Evolutionary conservation across 176 grass and related monocot genomes (phyloP).

Genomic region (Oryza rufipogon): DNA sequence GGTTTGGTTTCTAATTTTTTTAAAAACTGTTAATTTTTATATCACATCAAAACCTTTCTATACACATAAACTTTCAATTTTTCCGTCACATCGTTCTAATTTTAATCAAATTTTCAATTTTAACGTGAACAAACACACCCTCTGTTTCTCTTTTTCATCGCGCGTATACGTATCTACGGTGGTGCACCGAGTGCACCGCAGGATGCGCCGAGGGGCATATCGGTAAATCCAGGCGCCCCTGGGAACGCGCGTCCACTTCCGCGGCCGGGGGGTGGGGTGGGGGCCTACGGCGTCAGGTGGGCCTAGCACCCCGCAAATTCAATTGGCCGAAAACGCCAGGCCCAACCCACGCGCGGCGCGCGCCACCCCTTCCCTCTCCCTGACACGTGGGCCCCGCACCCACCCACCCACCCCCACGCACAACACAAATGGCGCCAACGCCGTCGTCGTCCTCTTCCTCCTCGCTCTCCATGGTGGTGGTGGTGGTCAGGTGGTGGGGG

Average conservation of each 20-base stretch:
- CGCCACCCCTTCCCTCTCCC: not conserved
- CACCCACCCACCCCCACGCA: too few relatives aligned
- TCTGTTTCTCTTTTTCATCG: not conserved
- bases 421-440: not conserved
- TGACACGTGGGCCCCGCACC: not conserved
- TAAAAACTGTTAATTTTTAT: too few relatives aligned
- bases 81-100: too few relatives aligned
- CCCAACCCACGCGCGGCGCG: not conserved
- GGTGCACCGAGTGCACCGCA: not conserved
- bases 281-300: not conserved
- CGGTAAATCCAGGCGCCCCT: not conserved
- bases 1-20: too few relatives aligned
- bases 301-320: not conserved
- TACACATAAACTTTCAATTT: too few relatives aligned
- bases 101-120: too few relatives aligned
- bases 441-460: not conserved
- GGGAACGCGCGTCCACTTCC: not conserved
- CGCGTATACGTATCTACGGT: not conserved
- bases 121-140: too few relatives aligned
- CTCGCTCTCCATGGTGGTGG: not conserved
- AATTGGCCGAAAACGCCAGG: not conserved
- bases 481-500: too few relatives aligned
- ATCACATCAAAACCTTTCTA: too few relatives aligned
- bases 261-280: not conserved
- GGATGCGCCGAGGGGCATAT: not conserved